Percentiles rank a stretch among this genome's conserved stretches.
These are phyloP conservation scores for Stylosanthes scabra DNA, from an alignment of 331 rosid species.

Conservation along the genomic window DNA sequence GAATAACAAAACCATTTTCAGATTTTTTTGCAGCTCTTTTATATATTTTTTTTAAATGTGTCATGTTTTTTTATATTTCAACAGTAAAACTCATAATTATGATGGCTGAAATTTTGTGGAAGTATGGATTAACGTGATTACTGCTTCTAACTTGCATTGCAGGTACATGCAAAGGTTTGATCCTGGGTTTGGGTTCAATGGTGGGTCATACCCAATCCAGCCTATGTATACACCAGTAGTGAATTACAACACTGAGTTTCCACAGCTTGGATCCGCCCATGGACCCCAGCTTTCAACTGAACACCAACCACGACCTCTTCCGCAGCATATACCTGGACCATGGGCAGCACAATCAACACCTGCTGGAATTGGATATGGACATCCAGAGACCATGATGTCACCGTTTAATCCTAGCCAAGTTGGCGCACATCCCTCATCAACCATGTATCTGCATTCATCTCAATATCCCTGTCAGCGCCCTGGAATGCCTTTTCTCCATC, in stretches of 20 bases:
- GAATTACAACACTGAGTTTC: slow-evolving; percentile 95
- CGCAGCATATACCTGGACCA: slow-evolving; percentile 75
- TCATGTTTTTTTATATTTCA: slow-evolving; percentile 19
- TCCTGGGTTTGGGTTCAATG: slow-evolving; percentile 96
- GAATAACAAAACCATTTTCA: not conserved
- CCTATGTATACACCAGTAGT: slow-evolving; percentile 88
- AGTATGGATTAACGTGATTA: slow-evolving; percentile 3
- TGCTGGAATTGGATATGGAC: slow-evolving; percentile 88
- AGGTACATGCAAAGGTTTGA: slow-evolving; percentile 98
- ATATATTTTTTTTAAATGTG: not conserved
- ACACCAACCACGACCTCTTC: slow-evolving; percentile 76
- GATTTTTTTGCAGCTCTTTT: not conserved
- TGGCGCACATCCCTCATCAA: slow-evolving; percentile 78
- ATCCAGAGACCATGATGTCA: slow-evolving; percentile 77
- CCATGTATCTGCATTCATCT: slow-evolving; percentile 88
- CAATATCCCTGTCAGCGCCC: slow-evolving; percentile 91
- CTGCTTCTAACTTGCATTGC: slow-evolving; percentile 37
- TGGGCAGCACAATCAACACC: slow-evolving; percentile 80
- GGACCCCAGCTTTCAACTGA: slow-evolving; percentile 83
- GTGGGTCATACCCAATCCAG: slow-evolving; percentile 84
- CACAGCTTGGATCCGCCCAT: slow-evolving; percentile 90
- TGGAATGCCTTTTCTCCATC: slow-evolving; percentile 76
- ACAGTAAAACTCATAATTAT: not conserved
- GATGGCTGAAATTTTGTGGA: not conserved
- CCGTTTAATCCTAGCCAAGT: slow-evolving; percentile 86